Evolutionary conservation across 1,284 basidiomycete species (phyloP).

Genomic region (Coniferiporia sulphurascens): DNA sequence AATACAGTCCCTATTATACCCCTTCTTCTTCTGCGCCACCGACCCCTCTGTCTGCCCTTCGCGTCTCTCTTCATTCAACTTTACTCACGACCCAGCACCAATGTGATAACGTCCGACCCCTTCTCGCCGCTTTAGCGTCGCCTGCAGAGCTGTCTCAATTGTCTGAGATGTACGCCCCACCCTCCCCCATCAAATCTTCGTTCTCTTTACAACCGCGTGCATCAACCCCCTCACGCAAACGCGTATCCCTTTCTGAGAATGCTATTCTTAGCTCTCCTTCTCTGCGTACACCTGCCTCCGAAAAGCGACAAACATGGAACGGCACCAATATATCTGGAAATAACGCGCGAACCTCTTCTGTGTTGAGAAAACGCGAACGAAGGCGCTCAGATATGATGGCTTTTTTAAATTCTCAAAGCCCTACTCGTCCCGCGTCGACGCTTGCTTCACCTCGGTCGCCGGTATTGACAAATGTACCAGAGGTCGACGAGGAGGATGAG

Average conservation of each 20-base stretch:
- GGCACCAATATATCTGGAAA: constrained; percentile 50
- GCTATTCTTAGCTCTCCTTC: constrained; percentile 19
- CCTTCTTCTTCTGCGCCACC: constrained; percentile 29
- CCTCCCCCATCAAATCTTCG: constrained; percentile 48
- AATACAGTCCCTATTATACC: constrained; percentile 7
- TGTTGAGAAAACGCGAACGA: constrained; percentile 31
- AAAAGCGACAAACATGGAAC: constrained; percentile 72
- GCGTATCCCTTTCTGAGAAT: constrained; percentile 24
- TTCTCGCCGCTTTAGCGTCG: constrained; percentile 68
- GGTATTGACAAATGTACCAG: constrained; percentile 24
- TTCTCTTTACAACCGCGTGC: constrained; percentile 33
- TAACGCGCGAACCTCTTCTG: constrained; percentile 22
- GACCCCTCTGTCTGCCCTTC: constrained; percentile 54
- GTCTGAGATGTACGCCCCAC: constrained; percentile 79
- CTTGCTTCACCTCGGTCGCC: constrained; percentile 23
- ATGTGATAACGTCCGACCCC: constrained; percentile 72
- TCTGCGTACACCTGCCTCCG: constrained; percentile 26
- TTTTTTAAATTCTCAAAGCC: constrained; percentile 31
- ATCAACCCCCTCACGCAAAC: constrained; percentile 38
- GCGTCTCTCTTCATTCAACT: constrained; percentile 64
- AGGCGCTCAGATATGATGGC: constrained; percentile 50
- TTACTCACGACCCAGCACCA: constrained; percentile 70
- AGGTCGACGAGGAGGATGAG: constrained; percentile 18
- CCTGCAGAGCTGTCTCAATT: constrained; percentile 65
- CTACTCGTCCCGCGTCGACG: constrained; percentile 18